Conservation (phyloP, 1,284 basidiomycete species). For the Pseudomicrostroma phylloplanum region DNA sequence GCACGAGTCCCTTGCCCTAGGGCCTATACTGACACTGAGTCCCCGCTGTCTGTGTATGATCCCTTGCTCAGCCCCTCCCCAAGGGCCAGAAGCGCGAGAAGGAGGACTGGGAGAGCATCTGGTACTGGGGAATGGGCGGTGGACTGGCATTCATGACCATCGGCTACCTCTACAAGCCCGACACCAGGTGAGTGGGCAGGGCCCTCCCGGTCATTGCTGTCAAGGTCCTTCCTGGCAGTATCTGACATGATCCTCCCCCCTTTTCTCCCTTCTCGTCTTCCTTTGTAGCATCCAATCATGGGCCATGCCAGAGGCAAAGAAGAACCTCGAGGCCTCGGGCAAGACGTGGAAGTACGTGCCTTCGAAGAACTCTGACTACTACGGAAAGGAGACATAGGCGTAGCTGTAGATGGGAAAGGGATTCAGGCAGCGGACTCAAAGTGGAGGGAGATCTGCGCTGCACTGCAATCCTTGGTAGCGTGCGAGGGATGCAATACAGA, state of each 20-base stretch:
- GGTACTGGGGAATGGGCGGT: slow-evolving; percentile 65
- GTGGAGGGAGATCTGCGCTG: too few relatives aligned
- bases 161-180: slow-evolving; percentile 85
- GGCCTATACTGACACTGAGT: not conserved
- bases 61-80: slow-evolving; percentile 52
- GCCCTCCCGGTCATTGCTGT: slow-evolving; percentile 3
- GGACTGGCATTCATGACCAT: slow-evolving; percentile 71
- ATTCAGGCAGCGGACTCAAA: not conserved
- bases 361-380: not conserved
- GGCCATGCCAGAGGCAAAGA: slow-evolving; percentile 46
- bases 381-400: not conserved
- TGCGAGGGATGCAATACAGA: too few relatives aligned
- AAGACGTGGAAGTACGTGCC: slow-evolving; percentile 48
- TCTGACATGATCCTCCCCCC: not conserved
- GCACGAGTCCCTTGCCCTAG: not conserved
- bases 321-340: slow-evolving; percentile 44
- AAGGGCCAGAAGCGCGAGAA: slow-evolving; percentile 72
- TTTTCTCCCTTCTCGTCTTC: not conserved
- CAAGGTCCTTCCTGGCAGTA: not conserved
- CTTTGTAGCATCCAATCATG: slow-evolving; percentile 39
- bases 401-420: not conserved
- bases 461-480: too few relatives aligned
- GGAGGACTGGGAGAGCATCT: slow-evolving; percentile 66
- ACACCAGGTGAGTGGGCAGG: slow-evolving; percentile 69
- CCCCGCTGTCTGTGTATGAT: not conserved